phyloP scores from a whole-genome alignment of 495 filamentous ascomycete genomes.

The Clavariopsis aquatica region DNA sequence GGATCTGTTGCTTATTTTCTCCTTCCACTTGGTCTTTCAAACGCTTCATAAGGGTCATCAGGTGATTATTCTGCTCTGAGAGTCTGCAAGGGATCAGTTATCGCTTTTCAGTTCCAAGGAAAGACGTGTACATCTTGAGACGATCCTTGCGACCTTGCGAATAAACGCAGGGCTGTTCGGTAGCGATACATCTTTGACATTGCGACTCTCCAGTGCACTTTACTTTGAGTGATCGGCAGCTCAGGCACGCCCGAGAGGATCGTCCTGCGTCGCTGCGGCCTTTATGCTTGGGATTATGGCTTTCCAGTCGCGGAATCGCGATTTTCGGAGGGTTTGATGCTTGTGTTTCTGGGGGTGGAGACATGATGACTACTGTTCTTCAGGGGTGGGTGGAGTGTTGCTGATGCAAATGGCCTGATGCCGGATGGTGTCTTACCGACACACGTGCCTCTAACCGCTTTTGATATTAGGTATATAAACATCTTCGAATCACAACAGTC shows the following conservation, averaged over 20 bases:
- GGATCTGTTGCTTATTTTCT: background rate
- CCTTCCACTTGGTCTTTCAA: background rate
- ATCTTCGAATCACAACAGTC: background rate
- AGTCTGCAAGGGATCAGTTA: background rate
- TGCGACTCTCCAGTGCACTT: slow-evolving; percentile 1
- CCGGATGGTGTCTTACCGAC: background rate
- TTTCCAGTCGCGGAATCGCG: background rate
- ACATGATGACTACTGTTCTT: background rate
- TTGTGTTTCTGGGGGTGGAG: background rate
- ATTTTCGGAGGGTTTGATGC: background rate
- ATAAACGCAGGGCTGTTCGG: background rate
- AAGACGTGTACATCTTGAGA: background rate
- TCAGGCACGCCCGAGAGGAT: background rate
- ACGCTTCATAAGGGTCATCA: background rate
- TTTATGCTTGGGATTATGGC: background rate
- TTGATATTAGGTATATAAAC: background rate
- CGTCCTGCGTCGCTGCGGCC: background rate
- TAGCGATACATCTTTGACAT: background rate
- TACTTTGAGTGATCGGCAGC: background rate
- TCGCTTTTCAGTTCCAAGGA: background rate
- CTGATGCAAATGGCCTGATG: background rate
- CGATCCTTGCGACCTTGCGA: background rate
- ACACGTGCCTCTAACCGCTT: background rate
- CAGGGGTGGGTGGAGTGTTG: background rate
- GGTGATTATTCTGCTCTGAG: background rate